Evolutionary conservation across 2,329 filamentous ascomycete genomes (phyloP), one percentile per base, ranked within the genome.

Genomic region (Epicoccum sorghinum): DNA sequence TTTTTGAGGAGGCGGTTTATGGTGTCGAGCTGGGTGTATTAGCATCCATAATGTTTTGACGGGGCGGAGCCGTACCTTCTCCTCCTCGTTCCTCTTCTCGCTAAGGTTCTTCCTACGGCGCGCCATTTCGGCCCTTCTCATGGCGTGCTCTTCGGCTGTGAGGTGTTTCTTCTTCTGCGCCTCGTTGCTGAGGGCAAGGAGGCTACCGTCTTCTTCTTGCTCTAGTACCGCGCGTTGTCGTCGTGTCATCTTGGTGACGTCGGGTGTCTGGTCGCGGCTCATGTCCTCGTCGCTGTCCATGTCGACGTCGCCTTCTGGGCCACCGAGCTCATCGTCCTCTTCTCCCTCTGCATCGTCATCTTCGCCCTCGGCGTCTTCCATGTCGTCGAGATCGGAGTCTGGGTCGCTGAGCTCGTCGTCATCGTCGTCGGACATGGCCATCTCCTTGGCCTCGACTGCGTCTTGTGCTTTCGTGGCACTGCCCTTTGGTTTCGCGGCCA

Each of bases 1-100:
- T 93, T 92, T 75, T 92, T 92, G 47, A 95, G 85, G 2, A 95
- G 85, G 67, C 93, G 92, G 79, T 95, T 93, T 82, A 95, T 93
- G 0, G 90, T 95, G 79, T 93, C 90, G 84, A 91, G 90, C 89
- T 93, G 55, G 37, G 44, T 29, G 4, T 1, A 29, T 29, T 29
- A 29, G 27, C 27, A 29, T 7, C 3, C 4, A 9, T 9, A 29
- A 29, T 7, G 27, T 9, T 29, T 2, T 29, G 9, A 29, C 27
- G 6, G 27, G 27, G 4, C 27, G 6, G 41, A 24, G 51, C 59
- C 69, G 25, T 68, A 87, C 85, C 81, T 90, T 91, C 72, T 90
- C 88, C 75, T 91, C 88, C 66, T 90, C 88, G 50, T 89, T 89
- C n/a, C 88, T 83, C 77, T 90, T 89, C 75, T 90, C 88, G 53